Evolutionary conservation across 192 early-diverging fungal species (phyloP).

Genomic region (Paraglomus brasilianum): DNA sequence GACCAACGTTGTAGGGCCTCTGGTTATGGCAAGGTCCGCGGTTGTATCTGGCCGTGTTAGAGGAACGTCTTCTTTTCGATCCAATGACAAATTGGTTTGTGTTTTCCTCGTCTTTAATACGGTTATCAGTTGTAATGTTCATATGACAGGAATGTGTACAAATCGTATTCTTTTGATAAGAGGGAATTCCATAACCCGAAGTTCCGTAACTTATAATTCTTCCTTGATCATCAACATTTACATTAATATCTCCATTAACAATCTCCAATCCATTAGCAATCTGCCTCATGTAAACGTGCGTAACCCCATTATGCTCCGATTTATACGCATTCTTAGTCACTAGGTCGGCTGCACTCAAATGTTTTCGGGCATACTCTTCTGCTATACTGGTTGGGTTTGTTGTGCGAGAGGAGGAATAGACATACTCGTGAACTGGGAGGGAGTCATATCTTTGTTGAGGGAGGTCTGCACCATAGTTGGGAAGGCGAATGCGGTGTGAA

Average conservation of each 20-base stretch:
- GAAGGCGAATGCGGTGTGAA: not conserved
- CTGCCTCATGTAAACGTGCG: conserved; percentile 87
- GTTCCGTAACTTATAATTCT: conserved; percentile 71
- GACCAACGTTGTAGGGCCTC: not conserved
- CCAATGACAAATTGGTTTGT: too few relatives aligned
- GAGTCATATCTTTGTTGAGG: not conserved
- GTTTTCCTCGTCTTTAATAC: too few relatives aligned
- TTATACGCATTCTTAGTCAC: conserved; percentile 67
- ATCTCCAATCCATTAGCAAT: conserved; percentile 66
- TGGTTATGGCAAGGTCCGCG: too few relatives aligned
- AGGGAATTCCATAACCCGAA: conserved; percentile 34
- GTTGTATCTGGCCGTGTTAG: too few relatives aligned
- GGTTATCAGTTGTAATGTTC: not conserved
- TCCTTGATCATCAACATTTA: conserved; percentile 71
- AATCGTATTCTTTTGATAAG: too few relatives aligned
- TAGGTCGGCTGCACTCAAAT: conserved; percentile 38
- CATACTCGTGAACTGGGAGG: not conserved
- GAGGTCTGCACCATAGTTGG: not conserved
- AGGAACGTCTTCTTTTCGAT: too few relatives aligned
- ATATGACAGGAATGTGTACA: not conserved
- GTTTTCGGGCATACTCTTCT: not conserved
- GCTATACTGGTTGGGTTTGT: not conserved
- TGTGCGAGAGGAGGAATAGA: not conserved
- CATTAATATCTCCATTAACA: conserved; percentile 79
- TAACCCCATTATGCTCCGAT: conserved; percentile 69